Conservation (phyloP, 169 alveolate species). For the Cryptosporidium andersoni region DNA sequence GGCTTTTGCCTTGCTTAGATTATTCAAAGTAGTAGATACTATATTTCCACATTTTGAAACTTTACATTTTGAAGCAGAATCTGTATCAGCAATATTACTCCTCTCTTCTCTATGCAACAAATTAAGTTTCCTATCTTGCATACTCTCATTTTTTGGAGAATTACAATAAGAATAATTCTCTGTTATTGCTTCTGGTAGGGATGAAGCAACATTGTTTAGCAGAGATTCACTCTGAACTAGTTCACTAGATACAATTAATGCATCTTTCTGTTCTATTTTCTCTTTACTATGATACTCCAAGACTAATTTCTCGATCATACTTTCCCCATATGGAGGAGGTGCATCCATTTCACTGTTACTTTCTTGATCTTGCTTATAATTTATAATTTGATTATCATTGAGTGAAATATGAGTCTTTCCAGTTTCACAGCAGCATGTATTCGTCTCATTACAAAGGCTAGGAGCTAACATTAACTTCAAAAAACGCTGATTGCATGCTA, state of each 20-base stretch:
- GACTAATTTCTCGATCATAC: neutral
- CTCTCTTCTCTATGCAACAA: too few relatives aligned
- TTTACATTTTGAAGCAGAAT: neutral
- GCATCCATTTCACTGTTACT: neutral
- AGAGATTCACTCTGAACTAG: conserved; percentile 42
- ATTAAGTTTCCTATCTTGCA: neutral
- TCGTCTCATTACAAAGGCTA: conserved; percentile 13
- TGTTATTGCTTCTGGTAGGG: neutral
- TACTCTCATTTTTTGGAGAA: neutral
- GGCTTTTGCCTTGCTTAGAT: conserved; percentile 84
- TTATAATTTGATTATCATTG: neutral
- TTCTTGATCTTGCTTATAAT: neutral
- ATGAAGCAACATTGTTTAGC: neutral
- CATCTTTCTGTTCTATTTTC: neutral
- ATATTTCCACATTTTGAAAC: neutral
- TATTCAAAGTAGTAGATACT: conserved; percentile 67
- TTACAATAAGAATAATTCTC: conserved; percentile 6
- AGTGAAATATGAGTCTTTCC: neutral
- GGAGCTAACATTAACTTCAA: conserved; percentile 59
- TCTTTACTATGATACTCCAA: neutral
- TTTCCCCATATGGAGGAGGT: too few relatives aligned
- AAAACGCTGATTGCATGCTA: conserved; percentile 31
- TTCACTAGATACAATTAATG: conserved; percentile 5
- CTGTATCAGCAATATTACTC: neutral
- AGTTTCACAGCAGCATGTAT: neutral